Evolutionary conservation across 306 rosid species (phyloP).

Genomic region (Castanea sativa): DNA sequence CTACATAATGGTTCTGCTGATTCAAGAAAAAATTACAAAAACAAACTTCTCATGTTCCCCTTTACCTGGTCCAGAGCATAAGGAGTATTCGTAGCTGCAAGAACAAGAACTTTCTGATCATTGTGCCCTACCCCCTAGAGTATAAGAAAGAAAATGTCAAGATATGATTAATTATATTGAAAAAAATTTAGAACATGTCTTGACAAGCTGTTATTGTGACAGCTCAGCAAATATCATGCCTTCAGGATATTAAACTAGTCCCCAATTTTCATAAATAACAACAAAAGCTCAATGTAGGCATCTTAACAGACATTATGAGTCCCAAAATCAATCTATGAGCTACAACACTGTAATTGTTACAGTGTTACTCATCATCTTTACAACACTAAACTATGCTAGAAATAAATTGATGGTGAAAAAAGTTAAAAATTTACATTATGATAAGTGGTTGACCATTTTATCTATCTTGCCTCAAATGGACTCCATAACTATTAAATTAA

Average conservation of each 20-base stretch:
- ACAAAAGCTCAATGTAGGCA: not conserved
- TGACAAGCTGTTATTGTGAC: too few species aligned
- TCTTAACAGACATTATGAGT: not conserved
- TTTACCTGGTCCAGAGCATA: constrained; percentile 96
- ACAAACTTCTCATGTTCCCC: constrained; percentile 9
- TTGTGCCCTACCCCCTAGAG: constrained; percentile 90
- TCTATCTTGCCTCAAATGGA: not conserved
- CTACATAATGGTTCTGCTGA: constrained; percentile 2
- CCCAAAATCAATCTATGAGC: not conserved
- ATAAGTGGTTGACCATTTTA: not conserved
- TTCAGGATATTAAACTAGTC: not conserved
- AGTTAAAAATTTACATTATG: not conserved
- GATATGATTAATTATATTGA: not conserved
- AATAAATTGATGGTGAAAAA: not conserved
- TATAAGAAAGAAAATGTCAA: constrained; percentile 22
- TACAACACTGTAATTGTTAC: not conserved
- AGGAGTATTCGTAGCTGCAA: constrained; percentile 98
- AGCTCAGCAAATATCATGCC: too few species aligned
- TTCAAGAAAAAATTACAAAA: not conserved
- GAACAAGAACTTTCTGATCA: constrained; percentile 98
- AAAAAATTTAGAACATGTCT: not conserved
- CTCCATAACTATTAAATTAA: not conserved
- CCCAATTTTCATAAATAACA: not conserved
- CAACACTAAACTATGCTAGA: not conserved
- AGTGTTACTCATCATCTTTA: not conserved